Base-by-base conservation (phyloP, 2,329 filamentous ascomycete genomes). In the Zymoseptoria tritici region DNA sequence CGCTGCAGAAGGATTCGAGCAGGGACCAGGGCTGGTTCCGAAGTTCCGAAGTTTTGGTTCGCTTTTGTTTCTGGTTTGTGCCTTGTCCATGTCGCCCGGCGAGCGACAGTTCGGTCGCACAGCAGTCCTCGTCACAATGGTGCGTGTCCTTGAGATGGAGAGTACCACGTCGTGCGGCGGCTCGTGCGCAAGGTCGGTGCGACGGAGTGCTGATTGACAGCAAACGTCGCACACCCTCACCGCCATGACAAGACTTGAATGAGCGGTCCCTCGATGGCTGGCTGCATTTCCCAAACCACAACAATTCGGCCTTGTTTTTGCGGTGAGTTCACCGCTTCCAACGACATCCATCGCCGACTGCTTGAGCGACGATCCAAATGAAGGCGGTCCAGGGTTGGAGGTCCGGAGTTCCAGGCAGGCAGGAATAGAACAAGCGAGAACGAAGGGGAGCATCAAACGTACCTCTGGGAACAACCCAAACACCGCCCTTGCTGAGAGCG, bases 401-500 rank as follows among this genome's bases (percentile, higher is more conserved):
- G 52, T 56, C 24, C 54, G 36, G 22, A 55, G 55, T 53, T 62
- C 57, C 57, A 54, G 61, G 53, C 55, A 54, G 61, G 53, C 52
- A 60, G 58, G 64, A 54, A 56, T 57, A 59, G 52, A 61, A 56
- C 49, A 51, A 57, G 31, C 53, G 56, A 69, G 16, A 19, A 29
- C 20, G 11, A 31, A 21, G 57, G 36, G 22, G 57, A 66, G 68
- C 88, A 16, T n/a, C 36, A 46, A 46, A 46, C 36, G 80, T 76
- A 97, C 93, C 93, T 85, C 93, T 85, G 22, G 94, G 94, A 62
- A 99, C 92, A 74, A 96, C 92, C 83, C 90, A 97, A 74, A 92
- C 88, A 57, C 93, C 93, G 49, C 93, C 92, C 67, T 89, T 91
- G 46, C 87, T 85, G 64, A 96, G 91, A 59, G 88, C 85, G 72